Conservation (phyloP, 495 filamentous ascomycete species). For the Penicillium herquei region DNA sequence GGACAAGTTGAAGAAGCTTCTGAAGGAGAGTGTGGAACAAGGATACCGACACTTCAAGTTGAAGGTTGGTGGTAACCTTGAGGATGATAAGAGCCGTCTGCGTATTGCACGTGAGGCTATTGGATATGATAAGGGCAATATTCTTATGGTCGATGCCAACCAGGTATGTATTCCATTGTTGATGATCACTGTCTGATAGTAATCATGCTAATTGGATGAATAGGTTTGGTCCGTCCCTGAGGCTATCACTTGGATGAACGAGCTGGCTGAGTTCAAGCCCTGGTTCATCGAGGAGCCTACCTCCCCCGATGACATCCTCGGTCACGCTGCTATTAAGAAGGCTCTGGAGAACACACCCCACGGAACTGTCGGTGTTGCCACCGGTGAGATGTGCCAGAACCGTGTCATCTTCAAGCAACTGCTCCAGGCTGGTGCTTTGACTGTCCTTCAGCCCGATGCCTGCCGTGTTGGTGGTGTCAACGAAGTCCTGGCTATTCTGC, state of each 20-base stretch:
- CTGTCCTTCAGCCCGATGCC: constrained; percentile 87
- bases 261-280: constrained; percentile 80
- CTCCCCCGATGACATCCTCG: constrained; percentile 86
- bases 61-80: constrained; percentile 76
- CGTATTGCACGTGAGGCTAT: constrained; percentile 76
- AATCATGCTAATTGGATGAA: background rate
- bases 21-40: constrained; percentile 67
- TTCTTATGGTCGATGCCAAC: constrained; percentile 94
- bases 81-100: constrained; percentile 67
- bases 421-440: constrained; percentile 73
- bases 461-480: constrained; percentile 91
- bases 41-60: constrained; percentile 91
- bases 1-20: constrained; percentile 72
- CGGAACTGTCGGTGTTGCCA: constrained; percentile 77
- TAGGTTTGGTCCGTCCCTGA: constrained; percentile 87
- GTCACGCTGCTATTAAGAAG: constrained; percentile 79
- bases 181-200: background rate
- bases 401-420: constrained; percentile 93
- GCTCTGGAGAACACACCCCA: constrained; percentile 64
- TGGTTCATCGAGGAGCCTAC: constrained; percentile 99
- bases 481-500: constrained; percentile 85
- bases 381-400: constrained; percentile 97
- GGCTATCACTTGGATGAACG: constrained; percentile 82
- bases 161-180: constrained; percentile 49
- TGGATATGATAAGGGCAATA: constrained; percentile 81